Base-by-base conservation (phyloP, 345 rosid genomes). In the Kernera saxatilis region DNA sequence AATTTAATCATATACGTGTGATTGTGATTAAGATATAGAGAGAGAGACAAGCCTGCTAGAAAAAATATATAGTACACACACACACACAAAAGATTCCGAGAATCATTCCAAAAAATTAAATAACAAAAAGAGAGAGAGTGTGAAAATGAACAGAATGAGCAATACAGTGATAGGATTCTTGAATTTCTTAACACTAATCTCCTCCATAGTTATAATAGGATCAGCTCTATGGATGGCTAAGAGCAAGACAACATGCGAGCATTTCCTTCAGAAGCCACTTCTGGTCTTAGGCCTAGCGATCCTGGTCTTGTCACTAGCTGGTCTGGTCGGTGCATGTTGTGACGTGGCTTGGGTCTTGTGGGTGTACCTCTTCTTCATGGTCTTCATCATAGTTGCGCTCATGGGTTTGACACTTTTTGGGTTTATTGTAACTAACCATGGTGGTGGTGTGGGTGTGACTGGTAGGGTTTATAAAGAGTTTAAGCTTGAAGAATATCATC, bases 311-410 rank as follows among this genome's bases (percentile, higher is more conserved):
- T 94, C 99, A 27, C 56, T 94, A 14, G 92, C 87, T 17, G 99
- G 99, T 23, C 85, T 92, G 69, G 78, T 92, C 11, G 98, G 99
- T n/a, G 93, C 97, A 17, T 94, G 99, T 32, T 94, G 89, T 50
- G 78, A 82, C 45, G 82, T 94, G 19, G 86, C 84, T 23, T 94
- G 91, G 88, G 87, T 86, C 18, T 97, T 94, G 8, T 92, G 99
- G 99, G 79, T 94, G 1, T 94, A 94, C 76, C 70, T 94, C 51
- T 85, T 88, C 54, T 88, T 89, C 67, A 89, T 94, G 98, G 43
- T 94, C 61, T 56, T 87, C 67, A 69, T 89, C n/a, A 88, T 92
- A 62, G 84, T 77, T 7, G 46, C 89, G 21, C 75, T 94, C 5
- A 80, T 88, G 84, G 88, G 69, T 11, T 54, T 94, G 37, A 91